Evolutionary conservation across 1,284 basidiomycete species (phyloP).

Genomic region (Cryptococcus floricola): DNA sequence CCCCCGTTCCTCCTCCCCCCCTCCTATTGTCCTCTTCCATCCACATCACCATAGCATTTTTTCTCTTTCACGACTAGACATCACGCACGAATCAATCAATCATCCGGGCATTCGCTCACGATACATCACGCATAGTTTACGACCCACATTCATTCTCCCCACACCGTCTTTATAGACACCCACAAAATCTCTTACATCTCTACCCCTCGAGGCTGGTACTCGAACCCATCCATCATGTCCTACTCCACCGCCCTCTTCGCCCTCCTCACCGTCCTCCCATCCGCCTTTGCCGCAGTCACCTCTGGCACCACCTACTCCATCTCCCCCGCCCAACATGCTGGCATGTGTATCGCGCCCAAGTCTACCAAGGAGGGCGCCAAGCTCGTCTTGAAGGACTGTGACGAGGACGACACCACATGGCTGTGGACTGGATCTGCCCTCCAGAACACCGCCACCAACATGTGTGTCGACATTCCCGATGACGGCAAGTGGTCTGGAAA

Average conservation of each 20-base stretch:
- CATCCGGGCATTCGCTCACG: constrained; percentile 1
- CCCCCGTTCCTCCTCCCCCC: neutral
- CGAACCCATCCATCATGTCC: constrained; percentile 12
- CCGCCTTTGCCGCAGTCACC: constrained; percentile 12
- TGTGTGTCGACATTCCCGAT: constrained; percentile 38
- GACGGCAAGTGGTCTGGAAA: constrained; percentile 33
- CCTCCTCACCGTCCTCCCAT: constrained; percentile 23
- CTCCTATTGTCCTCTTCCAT: neutral
- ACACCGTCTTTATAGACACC: neutral
- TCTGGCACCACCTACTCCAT: constrained; percentile 29
- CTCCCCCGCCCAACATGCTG: constrained; percentile 27
- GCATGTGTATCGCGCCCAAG: constrained; percentile 36
- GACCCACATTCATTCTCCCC: constrained; percentile 14
- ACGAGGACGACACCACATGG: constrained; percentile 27
- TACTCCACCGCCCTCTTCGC: constrained; percentile 14
- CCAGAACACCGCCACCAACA: constrained; percentile 27
- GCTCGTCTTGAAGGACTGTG: constrained; percentile 33
- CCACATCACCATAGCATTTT: neutral
- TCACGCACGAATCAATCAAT: neutral
- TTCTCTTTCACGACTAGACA: neutral
- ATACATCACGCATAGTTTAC: constrained; percentile 1
- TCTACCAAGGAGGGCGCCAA: constrained; percentile 23
- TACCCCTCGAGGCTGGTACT: constrained; percentile 14
- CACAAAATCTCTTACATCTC: constrained; percentile 1
- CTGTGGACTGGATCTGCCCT: constrained; percentile 25